These are phyloP conservation scores for Picea abies DNA, from an alignment of 83 land plant genomes.

Conservation along the genomic window DNA sequence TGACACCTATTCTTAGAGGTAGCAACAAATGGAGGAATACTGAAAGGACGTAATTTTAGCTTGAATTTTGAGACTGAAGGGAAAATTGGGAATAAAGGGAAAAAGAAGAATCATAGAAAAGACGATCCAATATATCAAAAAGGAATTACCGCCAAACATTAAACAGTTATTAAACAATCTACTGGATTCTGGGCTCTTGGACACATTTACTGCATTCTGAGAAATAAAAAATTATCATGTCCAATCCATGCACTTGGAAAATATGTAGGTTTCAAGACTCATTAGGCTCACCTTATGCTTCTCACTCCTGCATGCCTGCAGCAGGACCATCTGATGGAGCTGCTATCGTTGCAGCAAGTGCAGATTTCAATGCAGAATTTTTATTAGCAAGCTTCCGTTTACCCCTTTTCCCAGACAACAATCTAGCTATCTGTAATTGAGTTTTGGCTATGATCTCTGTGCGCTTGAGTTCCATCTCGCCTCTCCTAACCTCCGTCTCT, in stretches of 20 bases:
- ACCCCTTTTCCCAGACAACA: conserved; percentile 30
- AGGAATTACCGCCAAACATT: no score
- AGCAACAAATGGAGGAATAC: neutral
- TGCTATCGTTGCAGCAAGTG: conserved; percentile 13
- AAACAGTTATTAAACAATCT: neutral
- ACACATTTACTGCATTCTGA: no score
- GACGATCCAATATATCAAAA: neutral
- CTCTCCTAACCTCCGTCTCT: conserved; percentile 60
- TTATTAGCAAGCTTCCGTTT: conserved; percentile 15
- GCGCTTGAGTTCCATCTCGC: conserved; percentile 54
- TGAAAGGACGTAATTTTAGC: neutral
- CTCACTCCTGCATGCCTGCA: conserved; percentile 11
- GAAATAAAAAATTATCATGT: no score
- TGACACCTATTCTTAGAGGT: neutral
- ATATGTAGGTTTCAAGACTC: no score
- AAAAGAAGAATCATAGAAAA: neutral
- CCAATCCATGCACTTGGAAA: no score
- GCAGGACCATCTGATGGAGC: conserved; percentile 3
- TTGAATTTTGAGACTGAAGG: neutral
- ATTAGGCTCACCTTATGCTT: neutral
- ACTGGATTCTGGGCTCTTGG: neutral
- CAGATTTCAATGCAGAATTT: conserved; percentile 15
- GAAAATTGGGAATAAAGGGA: neutral
- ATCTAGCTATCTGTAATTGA: conserved; percentile 66
- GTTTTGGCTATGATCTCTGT: conserved; percentile 73